These are phyloP conservation scores for Fraxinus americana DNA, from an alignment of 257 asterid genomes.

Conservation along the genomic window DNA sequence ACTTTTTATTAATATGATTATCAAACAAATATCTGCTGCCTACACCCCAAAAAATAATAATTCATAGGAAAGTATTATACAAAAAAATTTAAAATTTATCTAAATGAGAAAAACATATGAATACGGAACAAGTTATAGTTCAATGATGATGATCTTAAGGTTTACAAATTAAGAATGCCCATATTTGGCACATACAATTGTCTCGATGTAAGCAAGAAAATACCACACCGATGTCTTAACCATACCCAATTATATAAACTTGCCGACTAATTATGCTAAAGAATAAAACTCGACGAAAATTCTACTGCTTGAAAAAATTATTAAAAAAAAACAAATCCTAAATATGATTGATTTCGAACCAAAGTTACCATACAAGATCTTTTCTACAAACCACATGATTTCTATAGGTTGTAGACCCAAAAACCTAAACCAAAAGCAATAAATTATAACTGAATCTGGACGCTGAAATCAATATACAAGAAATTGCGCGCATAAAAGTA, in stretches of 20 bases:
- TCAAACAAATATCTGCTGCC: neutral
- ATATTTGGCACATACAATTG: neutral
- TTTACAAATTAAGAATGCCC: neutral
- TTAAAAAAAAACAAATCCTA: neutral
- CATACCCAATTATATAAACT: neutral
- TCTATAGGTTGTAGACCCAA: neutral
- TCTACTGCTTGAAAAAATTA: neutral
- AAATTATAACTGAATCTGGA: conserved; percentile 11
- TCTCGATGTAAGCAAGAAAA: neutral
- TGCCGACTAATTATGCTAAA: neutral
- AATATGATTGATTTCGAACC: neutral
- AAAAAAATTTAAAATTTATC: too few relatives aligned
- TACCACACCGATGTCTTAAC: neutral
- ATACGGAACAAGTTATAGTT: neutral
- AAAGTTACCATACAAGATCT: neutral
- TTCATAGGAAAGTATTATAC: neutral
- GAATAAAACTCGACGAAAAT: neutral
- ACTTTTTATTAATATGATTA: neutral
- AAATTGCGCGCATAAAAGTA: neutral
- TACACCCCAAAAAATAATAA: neutral
- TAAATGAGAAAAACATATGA: neutral
- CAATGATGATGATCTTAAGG: neutral
- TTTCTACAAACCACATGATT: neutral
- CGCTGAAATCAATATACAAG: neutral
- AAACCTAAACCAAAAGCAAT: neutral